Conservation (phyloP, 441 rosid genomes). For the Flueggea neowawraea region DNA sequence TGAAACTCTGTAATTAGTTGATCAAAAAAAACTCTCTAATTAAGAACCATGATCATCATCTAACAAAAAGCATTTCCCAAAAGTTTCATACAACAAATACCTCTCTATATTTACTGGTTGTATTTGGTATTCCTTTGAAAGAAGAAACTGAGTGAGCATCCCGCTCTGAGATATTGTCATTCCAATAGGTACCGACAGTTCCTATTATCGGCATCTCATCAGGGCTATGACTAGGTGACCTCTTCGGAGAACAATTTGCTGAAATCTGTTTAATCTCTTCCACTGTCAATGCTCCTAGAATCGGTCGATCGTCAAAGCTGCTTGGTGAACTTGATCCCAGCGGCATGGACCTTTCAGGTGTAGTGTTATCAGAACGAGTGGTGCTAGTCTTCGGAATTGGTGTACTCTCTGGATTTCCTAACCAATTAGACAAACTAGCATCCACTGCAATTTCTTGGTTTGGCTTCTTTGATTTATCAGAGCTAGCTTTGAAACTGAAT, state of each 20-base stretch:
- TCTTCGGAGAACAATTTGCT: constrained; percentile 52
- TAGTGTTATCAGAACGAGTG: constrained; percentile 10
- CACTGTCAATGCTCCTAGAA: constrained; percentile 54
- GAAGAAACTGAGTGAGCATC: constrained; percentile 46
- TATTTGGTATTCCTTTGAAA: constrained; percentile 68
- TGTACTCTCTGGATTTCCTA: constrained; percentile 56
- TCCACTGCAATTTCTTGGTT: constrained; percentile 48
- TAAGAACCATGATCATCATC: too few relatives aligned
- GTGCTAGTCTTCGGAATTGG: constrained; percentile 35
- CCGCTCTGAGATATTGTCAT: constrained; percentile 24
- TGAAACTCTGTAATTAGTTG: constrained; percentile 10
- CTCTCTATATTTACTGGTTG: constrained; percentile 72
- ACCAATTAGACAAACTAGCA: constrained; percentile 95
- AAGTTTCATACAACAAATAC: constrained; percentile 28
- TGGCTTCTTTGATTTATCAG: constrained; percentile 24
- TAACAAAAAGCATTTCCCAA: not conserved
- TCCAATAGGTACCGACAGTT: constrained; percentile 71
- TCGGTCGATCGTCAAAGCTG: constrained; percentile 58
- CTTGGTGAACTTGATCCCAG: constrained; percentile 33
- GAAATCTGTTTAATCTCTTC: constrained; percentile 69
- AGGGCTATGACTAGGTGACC: constrained; percentile 67
- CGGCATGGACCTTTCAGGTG: constrained; percentile 33
- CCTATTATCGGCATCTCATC: constrained; percentile 72
- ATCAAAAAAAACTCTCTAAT: not conserved
- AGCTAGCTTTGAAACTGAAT: constrained; percentile 25